Conservation (phyloP, 2,329 filamentous ascomycete species). For the Aureobasidium sp. region DNA sequence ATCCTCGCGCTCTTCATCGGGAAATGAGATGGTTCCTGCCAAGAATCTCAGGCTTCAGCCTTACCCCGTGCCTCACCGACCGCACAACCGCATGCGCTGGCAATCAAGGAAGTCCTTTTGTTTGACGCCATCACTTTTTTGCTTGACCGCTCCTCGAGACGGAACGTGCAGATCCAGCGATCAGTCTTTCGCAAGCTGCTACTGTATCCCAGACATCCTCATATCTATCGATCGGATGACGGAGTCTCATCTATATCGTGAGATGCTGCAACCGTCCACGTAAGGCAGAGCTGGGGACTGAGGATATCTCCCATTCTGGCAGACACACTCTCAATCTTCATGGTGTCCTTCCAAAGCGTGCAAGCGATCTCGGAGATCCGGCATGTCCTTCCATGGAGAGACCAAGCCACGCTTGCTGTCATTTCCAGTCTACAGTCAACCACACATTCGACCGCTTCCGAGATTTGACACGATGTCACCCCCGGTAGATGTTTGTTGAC, state of each 20-base stretch:
- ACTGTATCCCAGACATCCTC: background rate
- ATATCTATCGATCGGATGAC: background rate
- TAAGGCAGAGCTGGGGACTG: background rate
- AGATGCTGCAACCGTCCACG: background rate
- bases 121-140: conserved; percentile 10
- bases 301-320: background rate
- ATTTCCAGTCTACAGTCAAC: background rate
- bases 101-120: conserved; percentile 12
- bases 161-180: conserved; percentile 2
- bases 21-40: conserved; percentile 14
- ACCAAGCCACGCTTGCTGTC: background rate
- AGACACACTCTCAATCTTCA: background rate
- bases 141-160: conserved; percentile 11
- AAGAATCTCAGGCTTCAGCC: conserved; percentile 1
- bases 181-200: background rate
- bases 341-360: background rate
- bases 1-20: background rate
- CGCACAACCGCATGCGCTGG: background rate
- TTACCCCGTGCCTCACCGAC: conserved; percentile 8
- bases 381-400: background rate
- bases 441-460: background rate
- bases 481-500: background rate
- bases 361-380: background rate
- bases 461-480: conserved; percentile 6
- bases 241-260: conserved; percentile 8